Base-by-base conservation (phyloP, 2,329 filamentous ascomycete species). In the Aureobasidium subglaciale region DNA sequence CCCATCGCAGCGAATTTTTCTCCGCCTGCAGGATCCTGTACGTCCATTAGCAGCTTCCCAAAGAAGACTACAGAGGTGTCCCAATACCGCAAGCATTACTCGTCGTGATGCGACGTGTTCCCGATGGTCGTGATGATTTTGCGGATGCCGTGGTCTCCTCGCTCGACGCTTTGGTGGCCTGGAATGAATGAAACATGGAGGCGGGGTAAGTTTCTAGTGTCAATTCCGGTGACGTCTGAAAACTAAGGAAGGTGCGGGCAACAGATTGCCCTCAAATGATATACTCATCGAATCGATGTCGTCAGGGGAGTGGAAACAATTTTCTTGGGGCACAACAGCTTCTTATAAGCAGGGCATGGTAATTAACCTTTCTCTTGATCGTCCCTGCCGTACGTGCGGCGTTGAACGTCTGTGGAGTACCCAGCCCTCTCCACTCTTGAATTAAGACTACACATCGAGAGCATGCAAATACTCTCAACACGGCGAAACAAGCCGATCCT, bases 1-100 rank as follows among this genome's bases (percentile, higher is more conserved):
- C 55, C 88, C 88, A 72, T 91, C 87, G 66, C 88, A 93, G 60
- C 88, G 85, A 55, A 92, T 92, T 71, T 92, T 93, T 59, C 88
- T 81, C 62, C 88, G 79, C 66, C 90, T 85, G 72, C 88, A 90
- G 6, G 50, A 42, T 27, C 37, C 50, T 54, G 15, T 15, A 9
- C 1, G 15, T 3, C 3, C 5, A 18, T 54, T 5, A 54, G 20
- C 4, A 20, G 4, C 11, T 4, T 8, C 1, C 3, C 2, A 5
- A 11, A 4, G 20, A 5, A 18, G 2, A 6, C 25, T 2, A 37
- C 11, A 63, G 88, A n/a, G n/a, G n/a, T n/a, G n/a, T n/a, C n/a
- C n/a, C n/a, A n/a, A n/a, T 86, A 45, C 86, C 84, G 68, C 86
- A 90, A 34, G 86, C 86, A 64, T 86, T 76, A 63, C 68, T 75